Base-by-base conservation (phyloP, 306 rosid genomes). In the Citrullus mucosospermus region DNA sequence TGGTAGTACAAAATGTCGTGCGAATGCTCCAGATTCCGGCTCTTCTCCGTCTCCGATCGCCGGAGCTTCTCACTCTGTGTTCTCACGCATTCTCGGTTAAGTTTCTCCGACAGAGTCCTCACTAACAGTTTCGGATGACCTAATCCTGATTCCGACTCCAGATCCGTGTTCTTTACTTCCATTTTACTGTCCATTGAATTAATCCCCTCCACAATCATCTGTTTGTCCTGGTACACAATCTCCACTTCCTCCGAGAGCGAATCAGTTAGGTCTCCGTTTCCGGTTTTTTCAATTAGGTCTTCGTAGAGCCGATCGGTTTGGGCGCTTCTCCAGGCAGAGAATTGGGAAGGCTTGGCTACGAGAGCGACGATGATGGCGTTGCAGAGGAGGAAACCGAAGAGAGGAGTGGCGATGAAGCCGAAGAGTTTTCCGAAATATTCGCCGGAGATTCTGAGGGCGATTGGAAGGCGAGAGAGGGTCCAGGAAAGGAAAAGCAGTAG, bases 331-430 rank as follows among this genome's bases (percentile, higher is more conserved):
- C 13, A 59, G 9, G 54, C 8, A 10, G 76, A 13, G 85, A 60
- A 61, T 34, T 66, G 75, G 36, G 83, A 79, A 70, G 92, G 89
- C 6, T 90, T 90, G 78, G 86, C 85, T 22, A 90, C 8, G 16
- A 91, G 87, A 8, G 97, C 78, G 68, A 80, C 85, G 67, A 91
- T 86, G 81, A 93, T 90, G 76, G 84, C 90, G 85, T 93, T 87
- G 79, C 84, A 91, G 63, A 91, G 39, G 32, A 89, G 54, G 88
- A 93, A 93, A 22, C 90, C 91, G 78, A 90, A 89, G 86, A 86
- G 90, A 34, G 92, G 92, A 44, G 83, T 89, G 5, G 81, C 76
- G 70, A 84, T 34, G 83, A 92, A 55, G 72, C 41, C 60, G 39
- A 78, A 76, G 79, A 90, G 65, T 32, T 32, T 79, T 48, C 79